Percentiles rank a stretch among this genome's conserved stretches.
Evolutionary conservation across 2,329 filamentous ascomycete genomes (phyloP).

Genomic region (Gaeumannomyces sp.): DNA sequence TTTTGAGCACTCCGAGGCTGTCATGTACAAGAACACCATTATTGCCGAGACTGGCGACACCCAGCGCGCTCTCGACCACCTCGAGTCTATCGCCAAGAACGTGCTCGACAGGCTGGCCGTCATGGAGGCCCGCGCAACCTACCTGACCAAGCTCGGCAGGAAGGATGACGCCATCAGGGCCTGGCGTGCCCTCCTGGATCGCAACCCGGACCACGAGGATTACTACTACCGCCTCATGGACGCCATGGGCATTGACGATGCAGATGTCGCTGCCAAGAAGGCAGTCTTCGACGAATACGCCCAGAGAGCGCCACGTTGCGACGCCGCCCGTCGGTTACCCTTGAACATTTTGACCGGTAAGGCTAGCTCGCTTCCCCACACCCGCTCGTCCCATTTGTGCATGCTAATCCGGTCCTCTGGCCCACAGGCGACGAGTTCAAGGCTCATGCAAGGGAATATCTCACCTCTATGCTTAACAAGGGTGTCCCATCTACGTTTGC

Average conservation of each 20-base stretch:
- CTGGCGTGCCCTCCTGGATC: conserved; percentile 73
- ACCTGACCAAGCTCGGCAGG: conserved; percentile 69
- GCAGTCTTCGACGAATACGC: conserved; percentile 77
- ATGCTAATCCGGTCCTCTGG: conserved; percentile 8
- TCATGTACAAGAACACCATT: conserved; percentile 90
- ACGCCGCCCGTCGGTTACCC: conserved; percentile 79
- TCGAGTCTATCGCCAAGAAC: conserved; percentile 69
- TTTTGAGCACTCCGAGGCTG: conserved; percentile 87
- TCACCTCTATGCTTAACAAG: conserved; percentile 80
- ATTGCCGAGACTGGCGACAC: conserved; percentile 86
- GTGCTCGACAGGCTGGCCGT: conserved; percentile 80
- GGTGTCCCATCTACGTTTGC: conserved; percentile 95
- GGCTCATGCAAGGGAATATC: conserved; percentile 68
- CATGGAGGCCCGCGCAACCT: conserved; percentile 79
- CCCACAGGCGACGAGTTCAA: conserved; percentile 68
- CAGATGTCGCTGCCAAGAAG: conserved; percentile 54
- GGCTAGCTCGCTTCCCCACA: conserved; percentile 14
- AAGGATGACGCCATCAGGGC: conserved; percentile 76
- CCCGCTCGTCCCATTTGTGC: neutral
- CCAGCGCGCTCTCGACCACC: conserved; percentile 76
- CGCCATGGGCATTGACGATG: conserved; percentile 55
- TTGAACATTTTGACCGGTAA: conserved; percentile 78
- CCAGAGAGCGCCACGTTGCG: conserved; percentile 71
- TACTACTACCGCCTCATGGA: conserved; percentile 79
- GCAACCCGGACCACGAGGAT: conserved; percentile 78